Evolutionary conservation across 2,329 filamentous ascomycete genomes (phyloP).

Genomic region (Curvularia lunata): DNA sequence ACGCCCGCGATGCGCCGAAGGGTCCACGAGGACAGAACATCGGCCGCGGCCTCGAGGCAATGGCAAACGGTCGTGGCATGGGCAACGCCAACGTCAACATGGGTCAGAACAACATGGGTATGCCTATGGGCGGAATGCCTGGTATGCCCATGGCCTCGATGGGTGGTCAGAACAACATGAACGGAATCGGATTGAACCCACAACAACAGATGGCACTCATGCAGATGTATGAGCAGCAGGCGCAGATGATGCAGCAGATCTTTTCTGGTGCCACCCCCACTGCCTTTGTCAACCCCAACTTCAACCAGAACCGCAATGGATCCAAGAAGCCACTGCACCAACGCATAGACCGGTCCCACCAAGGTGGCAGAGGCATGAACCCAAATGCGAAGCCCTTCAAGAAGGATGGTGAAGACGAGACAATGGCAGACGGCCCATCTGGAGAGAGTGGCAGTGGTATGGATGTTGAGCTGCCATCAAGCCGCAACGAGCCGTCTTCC

Average conservation of each 20-base stretch:
- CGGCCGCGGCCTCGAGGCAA: conserved; percentile 43
- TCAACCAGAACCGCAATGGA: conserved; percentile 52
- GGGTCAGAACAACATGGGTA: conserved; percentile 42
- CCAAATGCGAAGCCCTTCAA: conserved; percentile 59
- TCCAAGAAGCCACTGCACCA: conserved; percentile 72
- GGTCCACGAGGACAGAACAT: conserved; percentile 66
- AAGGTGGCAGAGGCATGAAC: conserved; percentile 53
- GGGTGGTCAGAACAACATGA: conserved; percentile 53
- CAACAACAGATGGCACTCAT: conserved; percentile 77
- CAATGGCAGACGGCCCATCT: conserved; percentile 47
- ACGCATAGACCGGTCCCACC: conserved; percentile 60
- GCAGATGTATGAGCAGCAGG: conserved; percentile 83
- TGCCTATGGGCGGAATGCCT: conserved; percentile 41
- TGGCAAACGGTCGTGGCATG: conserved; percentile 50
- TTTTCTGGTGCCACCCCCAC: conserved; percentile 52
- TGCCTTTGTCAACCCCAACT: conserved; percentile 61
- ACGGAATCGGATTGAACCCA: conserved; percentile 62
- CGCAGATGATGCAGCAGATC: conserved; percentile 59
- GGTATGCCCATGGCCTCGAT: conserved; percentile 41
- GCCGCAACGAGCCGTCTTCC: conserved; percentile 64
- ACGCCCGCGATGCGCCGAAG: conserved; percentile 71
- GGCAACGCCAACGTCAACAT: conserved; percentile 42
- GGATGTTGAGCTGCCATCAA: conserved; percentile 66
- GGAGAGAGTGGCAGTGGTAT: conserved; percentile 53
- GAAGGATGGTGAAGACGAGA: conserved; percentile 49